phyloP scores from a whole-genome alignment of 139 green algal species.

The Monoraphidium neglectum region DNA sequence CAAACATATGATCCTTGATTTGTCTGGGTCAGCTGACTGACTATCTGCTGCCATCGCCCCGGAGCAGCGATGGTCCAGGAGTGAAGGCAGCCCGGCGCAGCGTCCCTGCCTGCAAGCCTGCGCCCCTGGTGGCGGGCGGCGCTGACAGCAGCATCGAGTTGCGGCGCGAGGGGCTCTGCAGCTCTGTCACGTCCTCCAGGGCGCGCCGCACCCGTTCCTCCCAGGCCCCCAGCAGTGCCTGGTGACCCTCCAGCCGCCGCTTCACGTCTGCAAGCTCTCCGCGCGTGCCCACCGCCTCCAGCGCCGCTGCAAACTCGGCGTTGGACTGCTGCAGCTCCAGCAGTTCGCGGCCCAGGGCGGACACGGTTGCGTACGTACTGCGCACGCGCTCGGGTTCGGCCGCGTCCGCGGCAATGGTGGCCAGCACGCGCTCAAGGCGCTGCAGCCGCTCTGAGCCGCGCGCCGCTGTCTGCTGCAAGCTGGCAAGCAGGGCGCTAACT shows the following conservation, averaged over 20 bases:
- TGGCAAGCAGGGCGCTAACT: constrained; percentile 19
- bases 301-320: constrained; percentile 20
- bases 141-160: constrained; percentile 23
- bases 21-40: no score
- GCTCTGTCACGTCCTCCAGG: constrained; percentile 21
- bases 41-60: no score
- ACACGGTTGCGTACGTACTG: constrained; percentile 9
- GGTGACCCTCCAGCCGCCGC: constrained; percentile 19
- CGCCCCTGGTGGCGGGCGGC: no score
- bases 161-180: constrained; percentile 23
- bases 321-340: constrained; percentile 20
- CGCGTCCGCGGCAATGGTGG: constrained; percentile 21
- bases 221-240: constrained; percentile 14
- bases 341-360: constrained; percentile 19
- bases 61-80: constrained; percentile 9
- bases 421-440: constrained; percentile 27
- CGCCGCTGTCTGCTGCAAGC: constrained; percentile 15
- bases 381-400: constrained; percentile 27
- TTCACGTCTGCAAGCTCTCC: constrained; percentile 30
- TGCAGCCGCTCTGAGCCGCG: constrained; percentile 23
- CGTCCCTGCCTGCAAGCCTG: not conserved
- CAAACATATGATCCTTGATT: no score
- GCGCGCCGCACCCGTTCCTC: constrained; percentile 27
- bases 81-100: constrained; percentile 18
- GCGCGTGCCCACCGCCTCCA: constrained; percentile 26